Percentiles rank a stretch among this genome's conserved stretches.
Evolutionary conservation across 1,139 yeast genomes (phyloP).

Genomic region (Pichia sp.): DNA sequence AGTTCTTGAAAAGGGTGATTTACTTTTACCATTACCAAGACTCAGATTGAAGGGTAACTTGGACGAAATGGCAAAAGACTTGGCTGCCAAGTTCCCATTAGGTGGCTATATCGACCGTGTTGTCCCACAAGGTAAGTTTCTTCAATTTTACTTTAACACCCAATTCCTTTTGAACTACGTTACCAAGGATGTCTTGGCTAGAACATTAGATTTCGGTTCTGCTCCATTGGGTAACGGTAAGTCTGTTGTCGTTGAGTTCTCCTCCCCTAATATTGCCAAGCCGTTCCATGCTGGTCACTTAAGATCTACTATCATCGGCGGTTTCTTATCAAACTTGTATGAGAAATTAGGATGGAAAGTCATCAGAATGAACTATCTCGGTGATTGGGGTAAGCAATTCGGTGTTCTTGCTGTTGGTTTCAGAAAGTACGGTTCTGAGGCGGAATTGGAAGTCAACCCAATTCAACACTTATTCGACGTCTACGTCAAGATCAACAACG

Average conservation of each 20-base stretch:
- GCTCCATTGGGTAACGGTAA: constrained; percentile 73
- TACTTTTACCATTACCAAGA: constrained; percentile 89
- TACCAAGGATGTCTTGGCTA: constrained; percentile 62
- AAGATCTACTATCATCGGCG: constrained; percentile 97
- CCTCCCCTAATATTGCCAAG: constrained; percentile 97
- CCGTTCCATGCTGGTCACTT: constrained; percentile 99
- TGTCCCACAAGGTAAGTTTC: constrained; percentile 82
- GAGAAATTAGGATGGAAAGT: constrained; percentile 91
- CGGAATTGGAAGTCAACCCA: constrained; percentile 68
- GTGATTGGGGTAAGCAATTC: constrained; percentile 99
- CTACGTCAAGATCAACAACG: constrained; percentile 82
- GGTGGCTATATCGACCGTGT: constrained; percentile 68
- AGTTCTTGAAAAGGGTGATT: constrained; percentile 87
- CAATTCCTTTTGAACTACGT: constrained; percentile 62
- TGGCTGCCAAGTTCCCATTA: constrained; percentile 67
- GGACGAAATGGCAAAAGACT: constrained; percentile 68
- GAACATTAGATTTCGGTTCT: constrained; percentile 63
- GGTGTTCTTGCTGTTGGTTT: constrained; percentile 95
- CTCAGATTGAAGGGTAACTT: constrained; percentile 80
- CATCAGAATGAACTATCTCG: constrained; percentile 84
- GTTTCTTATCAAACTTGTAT: constrained; percentile 86
- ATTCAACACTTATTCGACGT: constrained; percentile 93
- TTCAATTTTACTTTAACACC: constrained; percentile 82
- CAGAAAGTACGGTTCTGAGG: constrained; percentile 77
- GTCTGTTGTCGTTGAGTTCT: constrained; percentile 77